A percentile compares a stretch with the other conserved stretches of the same genome.
These are phyloP conservation scores for Talaromyces borbonicus DNA, from an alignment of 495 filamentous ascomycete genomes.

Conservation along the genomic window DNA sequence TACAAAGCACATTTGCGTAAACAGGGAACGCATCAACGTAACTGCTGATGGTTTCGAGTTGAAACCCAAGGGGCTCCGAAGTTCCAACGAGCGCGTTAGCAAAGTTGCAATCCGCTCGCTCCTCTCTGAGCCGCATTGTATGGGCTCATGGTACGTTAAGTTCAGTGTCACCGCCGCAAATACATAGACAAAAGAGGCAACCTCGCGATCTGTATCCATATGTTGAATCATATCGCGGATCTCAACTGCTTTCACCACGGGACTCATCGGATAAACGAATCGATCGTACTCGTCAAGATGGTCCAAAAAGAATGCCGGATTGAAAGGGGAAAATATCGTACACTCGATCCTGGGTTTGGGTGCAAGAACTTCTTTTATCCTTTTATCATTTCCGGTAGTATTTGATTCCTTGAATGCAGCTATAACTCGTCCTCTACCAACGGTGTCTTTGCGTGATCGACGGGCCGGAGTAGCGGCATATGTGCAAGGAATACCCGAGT, in stretches of 20 bases:
- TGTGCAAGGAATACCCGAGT: constrained; percentile 18
- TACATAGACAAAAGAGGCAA: constrained; percentile 17
- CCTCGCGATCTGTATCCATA: constrained; percentile 14
- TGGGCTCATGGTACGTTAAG: constrained; percentile 10
- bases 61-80: constrained; percentile 13
- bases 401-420: constrained; percentile 9
- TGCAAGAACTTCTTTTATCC: not conserved
- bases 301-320: constrained; percentile 13
- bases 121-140: constrained; percentile 7
- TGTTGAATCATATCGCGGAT: constrained; percentile 14
- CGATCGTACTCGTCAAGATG: constrained; percentile 16
- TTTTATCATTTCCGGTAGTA: not conserved
- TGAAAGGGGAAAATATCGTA: constrained; percentile 6
- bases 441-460: constrained; percentile 16
- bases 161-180: constrained; percentile 22
- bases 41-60: constrained; percentile 14
- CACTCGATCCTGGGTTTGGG: not conserved
- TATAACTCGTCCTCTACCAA: constrained; percentile 16
- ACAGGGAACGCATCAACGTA: constrained; percentile 13
- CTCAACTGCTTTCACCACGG: constrained; percentile 16
- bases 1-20: constrained; percentile 20
- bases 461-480: constrained; percentile 13
- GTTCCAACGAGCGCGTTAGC: constrained; percentile 17
- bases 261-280: constrained; percentile 23
- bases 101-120: constrained; percentile 13